Conservation (phyloP, 148 eudicot species). For the Cornus florida region DNA sequence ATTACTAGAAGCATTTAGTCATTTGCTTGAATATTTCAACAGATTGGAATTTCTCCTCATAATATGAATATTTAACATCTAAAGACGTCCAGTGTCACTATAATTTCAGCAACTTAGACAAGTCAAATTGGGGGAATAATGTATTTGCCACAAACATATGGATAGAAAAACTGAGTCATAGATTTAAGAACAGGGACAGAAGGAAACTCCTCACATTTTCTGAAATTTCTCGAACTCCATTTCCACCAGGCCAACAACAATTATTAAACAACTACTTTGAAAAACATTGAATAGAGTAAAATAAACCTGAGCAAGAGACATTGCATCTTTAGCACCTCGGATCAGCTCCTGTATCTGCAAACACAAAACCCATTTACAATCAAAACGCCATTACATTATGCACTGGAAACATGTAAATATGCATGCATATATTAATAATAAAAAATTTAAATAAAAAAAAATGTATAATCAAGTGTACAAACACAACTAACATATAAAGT, state of each 20-base stretch:
- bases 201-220: conserved; percentile 17
- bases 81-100: neutral
- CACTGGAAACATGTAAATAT: neutral
- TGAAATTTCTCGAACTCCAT: conserved; percentile 18
- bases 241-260: neutral
- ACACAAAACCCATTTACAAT: conserved; percentile 20
- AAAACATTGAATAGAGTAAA: conserved; percentile 19
- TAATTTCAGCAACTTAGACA: conserved; percentile 5
- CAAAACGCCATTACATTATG: neutral
- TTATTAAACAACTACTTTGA: neutral
- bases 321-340: conserved; percentile 72
- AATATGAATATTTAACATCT: no score
- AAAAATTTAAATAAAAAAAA: no score
- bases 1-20: neutral
- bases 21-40: neutral
- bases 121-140: neutral
- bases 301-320: conserved; percentile 96
- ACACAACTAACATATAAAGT: conserved; percentile 5
- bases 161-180: neutral
- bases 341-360: conserved; percentile 83
- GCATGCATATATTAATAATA: no score
- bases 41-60: neutral
- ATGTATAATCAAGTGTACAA: neutral
- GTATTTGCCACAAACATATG: neutral
- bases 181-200: neutral